Base-by-base conservation (phyloP, 179 eudicot genomes). In the Nepenthes alata region DNA sequence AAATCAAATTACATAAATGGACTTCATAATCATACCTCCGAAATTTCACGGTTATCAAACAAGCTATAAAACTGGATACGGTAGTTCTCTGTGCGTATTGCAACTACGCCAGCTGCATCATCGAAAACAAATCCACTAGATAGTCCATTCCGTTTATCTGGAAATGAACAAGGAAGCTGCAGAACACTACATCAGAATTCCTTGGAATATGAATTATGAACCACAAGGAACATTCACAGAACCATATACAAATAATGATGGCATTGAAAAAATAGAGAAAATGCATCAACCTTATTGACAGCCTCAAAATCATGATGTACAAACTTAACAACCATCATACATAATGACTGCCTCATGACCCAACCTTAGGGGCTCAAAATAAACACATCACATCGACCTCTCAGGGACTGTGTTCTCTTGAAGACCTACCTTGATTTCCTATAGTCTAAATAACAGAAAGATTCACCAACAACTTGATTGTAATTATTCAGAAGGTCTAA, bases 61-160 rank as follows among this genome's bases (percentile, higher is more conserved):
- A 93, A 75, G 82, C 90, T 85, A 66, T 83, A 93, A 52, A 93
- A 73, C 65, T 93, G 98, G 75, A 93, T 78, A 67, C 88, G 69
- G 66, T 93, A 93, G 65, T 85, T 80, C 37, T 87, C 88, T 4
- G 95, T 70, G 55, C 86, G 78, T 41, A 89, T 63, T 59, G 87
- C 89, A 78, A 79, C 85, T 68, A 85, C 50, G 36, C 95, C 96
- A 61, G 81, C 59, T 55, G 80, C 67, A 45, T 54, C 53, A 76
- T 86, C 84, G 67, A 93, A 77, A 52, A 73, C 85, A 71, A 85
- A 60, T 56, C 82, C 82, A 50, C 71, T 55, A 68, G 74, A 68
- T 49, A 78, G 64, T 56, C 83, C 81, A 60, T 69, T 70, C 76
- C 66, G 60, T 35, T 68, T 73, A 55, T 87, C 87, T 59, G 85